Base-by-base conservation (phyloP, 2,329 filamentous ascomycete genomes). In the Tolypocladium cylindrosporum region DNA sequence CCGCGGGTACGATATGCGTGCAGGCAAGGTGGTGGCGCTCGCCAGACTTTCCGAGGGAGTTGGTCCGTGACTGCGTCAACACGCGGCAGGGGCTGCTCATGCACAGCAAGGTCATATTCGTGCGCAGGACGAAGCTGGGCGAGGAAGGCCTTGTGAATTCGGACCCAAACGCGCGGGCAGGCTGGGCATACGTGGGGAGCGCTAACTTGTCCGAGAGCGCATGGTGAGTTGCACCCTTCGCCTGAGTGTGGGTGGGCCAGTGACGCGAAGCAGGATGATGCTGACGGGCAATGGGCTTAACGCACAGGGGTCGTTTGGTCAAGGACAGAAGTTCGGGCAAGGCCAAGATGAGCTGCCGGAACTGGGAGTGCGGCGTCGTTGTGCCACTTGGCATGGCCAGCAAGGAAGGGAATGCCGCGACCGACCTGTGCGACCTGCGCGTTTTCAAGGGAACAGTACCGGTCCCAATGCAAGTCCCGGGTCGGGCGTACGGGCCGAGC, bases 331-430 rank as follows among this genome's bases (percentile, higher is more conserved):
- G 70, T 9, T 87, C 83, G 2, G 86, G 86, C 61, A 73, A 82
- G 61, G 82, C 85, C 14, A 96, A 91, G 71, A 78, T 97, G 61
- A 91, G 82, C 61, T 91, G 89, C 71, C 85, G 89, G 57, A 99
- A 97, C 71, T 97, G 93, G 92, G 94, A 97, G 74, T 96, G 91
- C 68, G 94, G 94, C 41, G 89, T 99, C 1, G 65, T 97, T 31
- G 70, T 97, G 45, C 85, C 86, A 11, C 76, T 89, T 31, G 65
- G 67, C 56, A 61, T 60, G 27, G 40, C 53, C 59, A 54, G 61
- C 45, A 24, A 56, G 57, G 40, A 55, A 54, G 54, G 48, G 55
- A 53, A 45, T 60, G 58, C 60, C 61, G 57, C 58, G 55, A 57
- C 56, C 54, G 61, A 61, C 59, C 61, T 66, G 62, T 57, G 59